phyloP scores from a whole-genome alignment of 106 monocot species.

The Cymbidium sinense region DNA sequence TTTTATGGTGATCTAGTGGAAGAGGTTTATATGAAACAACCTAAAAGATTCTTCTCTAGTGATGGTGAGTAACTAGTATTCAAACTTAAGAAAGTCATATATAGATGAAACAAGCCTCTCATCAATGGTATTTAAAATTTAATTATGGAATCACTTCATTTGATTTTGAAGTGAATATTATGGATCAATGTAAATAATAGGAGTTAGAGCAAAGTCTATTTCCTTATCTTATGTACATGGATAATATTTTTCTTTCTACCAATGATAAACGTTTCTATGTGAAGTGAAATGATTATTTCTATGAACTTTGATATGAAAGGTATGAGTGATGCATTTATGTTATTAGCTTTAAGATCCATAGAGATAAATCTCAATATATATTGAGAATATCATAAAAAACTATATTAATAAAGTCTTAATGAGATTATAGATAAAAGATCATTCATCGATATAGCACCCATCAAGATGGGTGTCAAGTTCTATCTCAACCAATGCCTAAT shows the following conservation, averaged over 20 bases:
- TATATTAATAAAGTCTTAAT: not conserved
- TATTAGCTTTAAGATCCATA: too few relatives aligned
- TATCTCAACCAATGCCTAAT: conserved; percentile 4
- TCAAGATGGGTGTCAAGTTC: conserved; percentile 4
- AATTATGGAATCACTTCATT: not conserved
- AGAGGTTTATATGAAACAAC: conserved; percentile 23
- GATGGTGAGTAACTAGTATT: not conserved
- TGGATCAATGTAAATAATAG: too few relatives aligned
- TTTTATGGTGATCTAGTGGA: conserved; percentile 12
- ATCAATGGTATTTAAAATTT: conserved; percentile 12
- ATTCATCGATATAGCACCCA: not conserved
- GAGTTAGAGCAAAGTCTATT: too few relatives aligned
- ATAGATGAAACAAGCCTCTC: conserved; percentile 10
- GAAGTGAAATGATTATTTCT: conserved; percentile 4
- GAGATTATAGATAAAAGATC: not conserved
- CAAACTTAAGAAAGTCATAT: conserved; percentile 8
- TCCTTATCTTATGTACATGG: too few relatives aligned
- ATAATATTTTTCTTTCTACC: not conserved
- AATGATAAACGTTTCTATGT: conserved; percentile 7
- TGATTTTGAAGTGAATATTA: conserved; percentile 1
- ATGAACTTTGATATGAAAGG: conserved; percentile 8
- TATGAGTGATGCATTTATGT: conserved; percentile 1
- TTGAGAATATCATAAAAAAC: conserved; percentile 9
- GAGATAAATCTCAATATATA: not conserved
- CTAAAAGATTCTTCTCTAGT: not conserved